Evolutionary conservation across 2,329 filamentous ascomycete genomes (phyloP).

Genomic region (Lachnellula willkommii): DNA sequence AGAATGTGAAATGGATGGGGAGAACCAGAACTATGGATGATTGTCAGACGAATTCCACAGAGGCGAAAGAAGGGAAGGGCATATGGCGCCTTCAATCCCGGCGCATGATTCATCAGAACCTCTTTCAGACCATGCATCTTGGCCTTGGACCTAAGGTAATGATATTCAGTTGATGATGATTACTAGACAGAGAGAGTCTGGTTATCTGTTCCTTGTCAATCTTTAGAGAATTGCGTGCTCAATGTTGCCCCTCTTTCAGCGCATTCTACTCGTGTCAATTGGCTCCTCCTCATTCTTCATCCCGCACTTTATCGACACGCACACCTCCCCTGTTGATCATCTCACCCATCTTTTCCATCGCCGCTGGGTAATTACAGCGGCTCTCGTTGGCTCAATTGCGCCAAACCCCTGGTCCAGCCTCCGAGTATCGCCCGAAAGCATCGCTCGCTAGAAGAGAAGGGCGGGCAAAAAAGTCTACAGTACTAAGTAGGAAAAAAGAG

Average conservation of each 20-base stretch:
- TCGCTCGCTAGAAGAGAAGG: slow-evolving; percentile 4
- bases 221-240: slow-evolving; percentile 21
- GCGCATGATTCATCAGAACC: not conserved
- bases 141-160: not conserved
- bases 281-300: not conserved
- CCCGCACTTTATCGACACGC: not conserved
- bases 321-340: not conserved
- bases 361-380: not conserved
- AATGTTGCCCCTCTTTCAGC: not conserved
- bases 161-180: no score
- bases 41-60: not conserved
- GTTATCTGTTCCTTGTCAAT: not conserved
- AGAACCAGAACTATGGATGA: not conserved
- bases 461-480: not conserved
- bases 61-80: not conserved
- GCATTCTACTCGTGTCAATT: not conserved
- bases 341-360: not conserved
- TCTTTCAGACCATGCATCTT: no score
- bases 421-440: slow-evolving; percentile 11
- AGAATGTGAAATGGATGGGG: not conserved
- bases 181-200: no score
- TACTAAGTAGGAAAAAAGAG: not conserved
- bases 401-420: slow-evolving; percentile 1
- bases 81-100: not conserved
- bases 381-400: slow-evolving; percentile 2